Evolutionary conservation across 2,329 filamentous ascomycete species (phyloP).

Genomic region (Ophiocordyceps camponoti-floridani): DNA sequence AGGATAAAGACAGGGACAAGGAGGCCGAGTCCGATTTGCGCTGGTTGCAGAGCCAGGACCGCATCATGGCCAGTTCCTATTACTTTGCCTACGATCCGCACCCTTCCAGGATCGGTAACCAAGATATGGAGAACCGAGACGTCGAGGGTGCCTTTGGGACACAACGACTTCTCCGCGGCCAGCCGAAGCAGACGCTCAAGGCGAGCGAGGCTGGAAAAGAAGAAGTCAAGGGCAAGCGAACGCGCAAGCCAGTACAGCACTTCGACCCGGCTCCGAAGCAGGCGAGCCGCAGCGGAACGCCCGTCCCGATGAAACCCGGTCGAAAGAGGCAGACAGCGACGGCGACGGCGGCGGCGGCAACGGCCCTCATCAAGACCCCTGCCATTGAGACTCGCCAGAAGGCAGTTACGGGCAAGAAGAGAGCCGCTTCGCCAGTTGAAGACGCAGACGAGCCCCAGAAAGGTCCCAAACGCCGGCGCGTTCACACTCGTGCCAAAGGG

Average conservation of each 20-base stretch:
- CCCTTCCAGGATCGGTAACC: conserved; percentile 36
- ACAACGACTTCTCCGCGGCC: conserved; percentile 34
- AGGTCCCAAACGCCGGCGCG: conserved; percentile 10
- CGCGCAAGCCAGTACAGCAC: conserved; percentile 30
- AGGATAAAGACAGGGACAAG: conserved; percentile 7
- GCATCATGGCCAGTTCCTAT: conserved; percentile 39
- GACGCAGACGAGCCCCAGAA: conserved; percentile 7
- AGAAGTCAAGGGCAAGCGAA: conserved; percentile 32
- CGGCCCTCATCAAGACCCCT: conserved; percentile 6
- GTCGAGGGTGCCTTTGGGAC: conserved; percentile 30
- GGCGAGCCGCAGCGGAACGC: conserved; percentile 32
- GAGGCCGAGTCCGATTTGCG: conserved; percentile 5
- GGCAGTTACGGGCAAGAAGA: not conserved
- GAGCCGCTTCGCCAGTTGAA: conserved; percentile 13
- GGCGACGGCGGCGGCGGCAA: not conserved
- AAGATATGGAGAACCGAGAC: conserved; percentile 36
- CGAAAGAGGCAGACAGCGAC: conserved; percentile 15
- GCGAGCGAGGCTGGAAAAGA: conserved; percentile 30
- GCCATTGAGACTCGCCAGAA: conserved; percentile 15
- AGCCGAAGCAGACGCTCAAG: conserved; percentile 38
- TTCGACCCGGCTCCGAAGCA: conserved; percentile 33
- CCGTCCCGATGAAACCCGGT: conserved; percentile 13
- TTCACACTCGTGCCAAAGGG: not conserved
- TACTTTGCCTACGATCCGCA: conserved; percentile 41
- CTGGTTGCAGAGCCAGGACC: conserved; percentile 34